These are phyloP conservation scores for Rhipidocladum racemiflorum DNA, from an alignment of 176 grass and related monocot genomes.

Conservation along the genomic window DNA sequence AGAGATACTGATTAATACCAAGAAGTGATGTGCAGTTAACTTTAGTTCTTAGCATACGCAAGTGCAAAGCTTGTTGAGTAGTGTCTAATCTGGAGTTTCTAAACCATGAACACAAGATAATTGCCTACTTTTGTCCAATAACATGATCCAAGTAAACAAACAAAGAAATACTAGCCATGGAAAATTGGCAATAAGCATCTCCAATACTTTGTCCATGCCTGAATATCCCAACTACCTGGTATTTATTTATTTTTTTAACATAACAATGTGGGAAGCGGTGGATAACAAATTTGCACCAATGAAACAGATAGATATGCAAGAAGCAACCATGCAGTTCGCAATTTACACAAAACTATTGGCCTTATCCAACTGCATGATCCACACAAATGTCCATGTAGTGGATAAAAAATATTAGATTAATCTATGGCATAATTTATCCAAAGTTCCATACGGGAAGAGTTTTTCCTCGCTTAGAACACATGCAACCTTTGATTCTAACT, in stretches of 20 bases:
- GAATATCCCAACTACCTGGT: conserved; percentile 4
- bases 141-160: conserved; percentile 8
- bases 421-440: background rate
- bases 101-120: background rate
- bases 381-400: background rate
- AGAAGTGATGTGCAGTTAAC: background rate
- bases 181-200: conserved; percentile 3
- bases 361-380: conserved; percentile 20
- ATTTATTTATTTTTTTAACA: background rate
- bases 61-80: background rate
- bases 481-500: background rate
- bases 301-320: conserved; percentile 15
- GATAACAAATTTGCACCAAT: background rate
- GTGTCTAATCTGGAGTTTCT: background rate
- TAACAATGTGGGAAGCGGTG: background rate
- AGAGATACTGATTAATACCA: conserved; percentile 15
- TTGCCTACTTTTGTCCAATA: background rate
- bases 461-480: background rate
- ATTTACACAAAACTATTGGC: conserved; percentile 8
- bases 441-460: background rate
- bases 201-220: conserved; percentile 3
- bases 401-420: background rate
- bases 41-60: background rate
- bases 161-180: background rate
- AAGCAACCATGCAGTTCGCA: conserved; percentile 5